These are phyloP conservation scores for Fusarium tanahbumbuense DNA, from an alignment of 2,329 filamentous ascomycete species.

Conservation along the genomic window DNA sequence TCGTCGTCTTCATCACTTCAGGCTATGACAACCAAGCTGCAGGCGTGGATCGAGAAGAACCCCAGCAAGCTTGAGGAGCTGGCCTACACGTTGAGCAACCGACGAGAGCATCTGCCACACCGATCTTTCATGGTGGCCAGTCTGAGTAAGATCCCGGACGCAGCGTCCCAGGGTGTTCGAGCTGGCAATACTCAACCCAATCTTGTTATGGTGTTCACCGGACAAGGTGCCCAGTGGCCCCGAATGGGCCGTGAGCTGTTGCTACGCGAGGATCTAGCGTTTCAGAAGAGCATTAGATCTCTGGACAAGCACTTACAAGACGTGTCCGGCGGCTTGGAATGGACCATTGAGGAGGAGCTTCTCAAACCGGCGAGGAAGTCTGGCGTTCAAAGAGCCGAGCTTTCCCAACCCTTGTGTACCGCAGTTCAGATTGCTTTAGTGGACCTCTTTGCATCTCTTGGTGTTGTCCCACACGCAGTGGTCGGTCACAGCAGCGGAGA, in stretches of 20 bases:
- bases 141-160: background rate
- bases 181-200: background rate
- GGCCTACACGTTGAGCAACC: slow-evolving; percentile 45
- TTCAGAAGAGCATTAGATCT: slow-evolving; percentile 12
- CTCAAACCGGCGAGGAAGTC: slow-evolving; percentile 8
- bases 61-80: too few species aligned
- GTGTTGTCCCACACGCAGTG: slow-evolving; percentile 50
- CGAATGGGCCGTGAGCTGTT: slow-evolving; percentile 48
- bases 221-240: slow-evolving; percentile 53
- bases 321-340: background rate
- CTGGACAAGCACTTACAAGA: slow-evolving; percentile 25
- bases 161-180: background rate
- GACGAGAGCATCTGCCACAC: slow-evolving; percentile 46
- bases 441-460: slow-evolving; percentile 50
- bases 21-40: too few species aligned
- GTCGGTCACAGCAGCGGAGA: slow-evolving; percentile 60
- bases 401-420: slow-evolving; percentile 56
- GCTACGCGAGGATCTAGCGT: background rate
- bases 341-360: slow-evolving; percentile 39
- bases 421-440: slow-evolving; percentile 58
- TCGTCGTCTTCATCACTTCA: too few species aligned
- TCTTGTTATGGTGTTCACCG: slow-evolving; percentile 49
- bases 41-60: too few species aligned
- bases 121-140: slow-evolving; percentile 36
- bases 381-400: slow-evolving; percentile 47